Evolutionary conservation across 805 yeast genomes (phyloP), one percentile per base, ranked within the genome.

Genomic region (Saccharomycodes ludwigii): DNA sequence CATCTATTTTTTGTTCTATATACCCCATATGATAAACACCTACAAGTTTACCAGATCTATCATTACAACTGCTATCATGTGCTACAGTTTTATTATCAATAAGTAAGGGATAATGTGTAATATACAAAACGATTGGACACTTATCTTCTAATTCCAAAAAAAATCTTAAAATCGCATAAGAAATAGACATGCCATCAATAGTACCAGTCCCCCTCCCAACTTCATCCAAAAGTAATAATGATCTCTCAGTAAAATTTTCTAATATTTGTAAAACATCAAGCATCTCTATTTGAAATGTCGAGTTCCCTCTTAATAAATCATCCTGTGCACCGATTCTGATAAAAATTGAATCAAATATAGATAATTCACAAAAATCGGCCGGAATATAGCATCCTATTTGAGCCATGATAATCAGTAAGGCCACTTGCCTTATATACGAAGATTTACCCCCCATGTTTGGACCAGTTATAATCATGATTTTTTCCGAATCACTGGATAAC

Each of bases 221-320:
- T 54, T 91, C 99, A 56, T 91, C 99, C 39, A 91, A 78, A 15
- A 91, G 74, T 31, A 91, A 74, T 35, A 91, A 65, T 5, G 95
- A 84, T 39, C 80, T 76, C 19, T 63, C 55, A 0, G 91, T 76
- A 2, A 94, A 86, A 6, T 81, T 71, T 37, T 80, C 74, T 35
- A 91, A 63, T 41, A 91, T 88, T 2, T 88, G 73, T 1, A 95
- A 77, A 32, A 95, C 83, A 47, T 91, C 98, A 32, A 84, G 63
- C 96, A 91, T 85, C 54, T 91, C 99, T 18, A 94, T 82, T 82
- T 82, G 81, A 48, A 86, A 85, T 0, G 95, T 85, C 0, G 94
- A 81, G 43, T 80, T 73, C 2, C 91, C 88, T 15, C 62, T 61
- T 30, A 83, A 43, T 27, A 85, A 61, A 44, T 83, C 72, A 54